A percentile compares a stretch with the other conserved stretches of the same genome.
Conservation (phyloP, 176 grass and related monocot species). For the Zea luxurians region DNA sequence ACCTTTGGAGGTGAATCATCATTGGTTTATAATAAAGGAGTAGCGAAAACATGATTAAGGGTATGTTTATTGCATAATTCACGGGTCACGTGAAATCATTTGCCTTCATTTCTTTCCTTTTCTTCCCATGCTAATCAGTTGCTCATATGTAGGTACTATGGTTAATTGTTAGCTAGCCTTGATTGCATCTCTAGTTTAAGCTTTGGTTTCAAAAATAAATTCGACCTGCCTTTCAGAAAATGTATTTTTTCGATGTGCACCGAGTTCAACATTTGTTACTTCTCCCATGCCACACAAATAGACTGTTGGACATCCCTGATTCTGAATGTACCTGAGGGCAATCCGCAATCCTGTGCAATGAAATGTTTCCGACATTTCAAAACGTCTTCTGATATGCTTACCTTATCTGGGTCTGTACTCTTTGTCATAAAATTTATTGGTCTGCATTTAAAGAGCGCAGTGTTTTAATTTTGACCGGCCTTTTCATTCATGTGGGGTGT, state of each 20-base stretch:
- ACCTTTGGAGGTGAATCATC: neutral
- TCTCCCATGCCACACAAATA: slow-evolving; percentile 7
- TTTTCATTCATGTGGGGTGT: slow-evolving; percentile 5
- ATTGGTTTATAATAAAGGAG: neutral
- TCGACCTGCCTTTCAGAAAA: neutral
- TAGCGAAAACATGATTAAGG: neutral
- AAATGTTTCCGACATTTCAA: slow-evolving; percentile 29
- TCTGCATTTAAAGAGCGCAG: neutral
- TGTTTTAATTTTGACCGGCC: neutral
- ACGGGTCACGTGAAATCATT: neutral
- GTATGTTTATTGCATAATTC: neutral
- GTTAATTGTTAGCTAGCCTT: neutral
- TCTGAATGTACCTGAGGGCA: slow-evolving; percentile 3
- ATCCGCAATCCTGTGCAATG: neutral
- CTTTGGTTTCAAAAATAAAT: neutral
- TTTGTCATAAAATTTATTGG: neutral
- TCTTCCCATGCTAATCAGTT: neutral
- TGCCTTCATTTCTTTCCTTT: slow-evolving; percentile 29
- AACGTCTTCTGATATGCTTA: neutral
- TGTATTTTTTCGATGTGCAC: neutral
- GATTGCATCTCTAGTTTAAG: neutral
- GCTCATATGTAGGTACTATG: neutral
- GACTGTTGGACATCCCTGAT: neutral
- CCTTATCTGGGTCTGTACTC: neutral
- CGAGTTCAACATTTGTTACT: neutral